phyloP scores from a whole-genome alignment of 305 asterid species.

The Galium porrigens region DNA sequence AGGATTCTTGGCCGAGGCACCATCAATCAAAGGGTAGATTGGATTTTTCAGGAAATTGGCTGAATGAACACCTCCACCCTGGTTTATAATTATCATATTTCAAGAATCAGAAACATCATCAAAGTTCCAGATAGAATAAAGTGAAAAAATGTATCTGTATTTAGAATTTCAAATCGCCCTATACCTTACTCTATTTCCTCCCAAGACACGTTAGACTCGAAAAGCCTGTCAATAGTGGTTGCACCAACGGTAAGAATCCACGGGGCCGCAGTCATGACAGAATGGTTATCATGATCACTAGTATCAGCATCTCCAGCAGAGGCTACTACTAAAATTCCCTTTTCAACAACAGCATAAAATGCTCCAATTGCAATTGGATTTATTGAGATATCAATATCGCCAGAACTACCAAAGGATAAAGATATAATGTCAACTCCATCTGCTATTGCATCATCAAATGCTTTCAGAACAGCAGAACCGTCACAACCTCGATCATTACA shows the following conservation, averaged over 20 bases:
- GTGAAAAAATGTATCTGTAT: background rate
- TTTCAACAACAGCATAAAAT: slow-evolving; percentile 3
- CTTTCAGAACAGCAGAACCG: slow-evolving; percentile 53
- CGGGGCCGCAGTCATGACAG: background rate
- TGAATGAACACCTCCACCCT: slow-evolving; percentile 4
- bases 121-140: background rate
- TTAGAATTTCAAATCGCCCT: background rate
- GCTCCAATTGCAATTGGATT: slow-evolving; percentile 7
- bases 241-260: slow-evolving; percentile 9
- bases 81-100: background rate
- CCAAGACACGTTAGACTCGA: slow-evolving; percentile 1
- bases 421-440: slow-evolving; percentile 67
- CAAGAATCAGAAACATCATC: background rate
- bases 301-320: background rate
- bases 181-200: background rate
- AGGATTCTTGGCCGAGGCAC: background rate
- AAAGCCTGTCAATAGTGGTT: slow-evolving; percentile 5
- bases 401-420: slow-evolving; percentile 21
- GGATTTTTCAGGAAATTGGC: background rate
- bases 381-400: background rate
- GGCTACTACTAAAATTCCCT: background rate
- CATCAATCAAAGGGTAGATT: slow-evolving; percentile 9
- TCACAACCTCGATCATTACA: slow-evolving; percentile 32
- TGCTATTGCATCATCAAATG: slow-evolving; percentile 55
- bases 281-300: background rate